Percentiles rank a stretch among this genome's conserved stretches.
These are phyloP conservation scores for Labyrinthula sp. DNA, from an alignment of 352 stramenopile species.

Conservation along the genomic window DNA sequence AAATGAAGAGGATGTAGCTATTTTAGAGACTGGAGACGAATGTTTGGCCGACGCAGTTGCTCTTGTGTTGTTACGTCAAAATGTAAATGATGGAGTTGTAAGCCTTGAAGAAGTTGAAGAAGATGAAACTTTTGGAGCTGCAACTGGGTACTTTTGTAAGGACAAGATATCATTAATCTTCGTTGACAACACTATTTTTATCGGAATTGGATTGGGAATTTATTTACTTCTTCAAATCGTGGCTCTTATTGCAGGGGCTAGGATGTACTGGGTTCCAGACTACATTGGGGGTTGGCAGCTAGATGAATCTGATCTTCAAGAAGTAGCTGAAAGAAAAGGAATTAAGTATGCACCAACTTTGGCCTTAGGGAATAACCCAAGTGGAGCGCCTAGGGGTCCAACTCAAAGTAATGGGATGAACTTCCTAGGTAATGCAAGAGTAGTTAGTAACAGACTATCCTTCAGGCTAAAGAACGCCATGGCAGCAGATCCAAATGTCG, in stretches of 20 bases:
- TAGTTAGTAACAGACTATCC: neutral
- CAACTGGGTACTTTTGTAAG: conserved; percentile 21
- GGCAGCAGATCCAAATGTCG: too few relatives aligned
- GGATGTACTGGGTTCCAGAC: conserved; percentile 26
- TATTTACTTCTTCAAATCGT: conserved; percentile 11
- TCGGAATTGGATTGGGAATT: conserved; percentile 9
- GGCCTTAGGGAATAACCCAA: neutral
- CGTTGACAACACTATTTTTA: conserved; percentile 11
- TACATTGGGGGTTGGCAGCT: conserved; percentile 15
- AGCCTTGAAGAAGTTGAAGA: neutral
- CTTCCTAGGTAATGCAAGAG: neutral
- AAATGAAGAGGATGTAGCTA: neutral
- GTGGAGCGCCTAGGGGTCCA: conserved; percentile 2
- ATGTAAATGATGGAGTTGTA: conserved; percentile 7
- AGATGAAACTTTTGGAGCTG: conserved; percentile 9
- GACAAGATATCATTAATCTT: conserved; percentile 15
- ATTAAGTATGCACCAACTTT: conserved; percentile 7
- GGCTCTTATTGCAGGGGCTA: conserved; percentile 1
- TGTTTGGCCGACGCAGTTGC: neutral
- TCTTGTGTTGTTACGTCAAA: neutral
- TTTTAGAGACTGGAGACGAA: conserved; percentile 4
- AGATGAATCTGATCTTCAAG: conserved; percentile 1
- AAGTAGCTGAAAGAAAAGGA: conserved; percentile 5
- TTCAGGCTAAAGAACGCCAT: neutral
- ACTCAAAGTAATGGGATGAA: neutral